Conservation (phyloP, 768 basidiomycete genomes). For the Sporobolomyces phaffii region DNA sequence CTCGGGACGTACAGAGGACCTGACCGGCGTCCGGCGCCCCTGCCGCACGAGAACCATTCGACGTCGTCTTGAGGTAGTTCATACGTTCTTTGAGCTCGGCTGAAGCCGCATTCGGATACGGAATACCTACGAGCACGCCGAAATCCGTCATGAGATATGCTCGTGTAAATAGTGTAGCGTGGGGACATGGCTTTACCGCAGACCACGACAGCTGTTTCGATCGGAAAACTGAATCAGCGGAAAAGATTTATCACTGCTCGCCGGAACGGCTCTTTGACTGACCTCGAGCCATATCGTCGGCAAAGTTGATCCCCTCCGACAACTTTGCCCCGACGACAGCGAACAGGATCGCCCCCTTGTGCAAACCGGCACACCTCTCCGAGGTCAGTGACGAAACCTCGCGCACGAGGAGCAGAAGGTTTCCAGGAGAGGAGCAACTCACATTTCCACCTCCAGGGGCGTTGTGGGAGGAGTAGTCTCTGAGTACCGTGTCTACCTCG, state of each 20-base stretch:
- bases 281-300: constrained; percentile 44
- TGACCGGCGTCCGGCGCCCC: constrained; percentile 63
- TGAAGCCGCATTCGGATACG: constrained; percentile 86
- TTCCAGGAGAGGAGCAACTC: no score
- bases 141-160: no score
- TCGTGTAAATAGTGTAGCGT: constrained; percentile 44
- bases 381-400: not conserved
- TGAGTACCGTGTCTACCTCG: constrained; percentile 67
- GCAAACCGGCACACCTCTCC: no score
- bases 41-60: constrained; percentile 40
- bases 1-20: constrained; percentile 78
- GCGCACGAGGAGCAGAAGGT: no score
- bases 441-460: constrained; percentile 51
- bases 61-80: constrained; percentile 69
- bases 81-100: constrained; percentile 85
- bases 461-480: constrained; percentile 54
- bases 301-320: constrained; percentile 75
- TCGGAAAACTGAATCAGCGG: not conserved
- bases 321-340: constrained; percentile 95
- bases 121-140: constrained; percentile 84
- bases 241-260: no score
- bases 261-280: no score
- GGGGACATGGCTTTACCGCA: constrained; percentile 40
- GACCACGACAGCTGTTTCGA: constrained; percentile 25
- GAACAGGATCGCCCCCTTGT: constrained; percentile 57